Evolutionary conservation across 345 rosid species (phyloP), one percentile per base, ranked within the genome.

Genomic region (thale cress (Arabidopsis thaliana)): DNA sequence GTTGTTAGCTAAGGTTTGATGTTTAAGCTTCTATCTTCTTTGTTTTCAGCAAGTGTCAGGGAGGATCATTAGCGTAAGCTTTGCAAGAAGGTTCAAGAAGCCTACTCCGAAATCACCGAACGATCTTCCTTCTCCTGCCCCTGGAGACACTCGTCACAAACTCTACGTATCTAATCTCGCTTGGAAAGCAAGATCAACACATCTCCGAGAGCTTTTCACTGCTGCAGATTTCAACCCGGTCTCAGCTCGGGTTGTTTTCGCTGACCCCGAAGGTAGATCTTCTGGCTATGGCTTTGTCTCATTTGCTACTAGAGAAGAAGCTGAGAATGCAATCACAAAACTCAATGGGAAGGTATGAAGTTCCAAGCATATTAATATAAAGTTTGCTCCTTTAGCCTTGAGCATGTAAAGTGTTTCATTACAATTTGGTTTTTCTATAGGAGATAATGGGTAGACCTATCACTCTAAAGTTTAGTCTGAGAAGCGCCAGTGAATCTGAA

Each of bases 211-310:
- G 69, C 81, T 92, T 71, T 87, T 95, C 80, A 78, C 86, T 0
- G 84, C 80, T 49, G 85, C 81, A 44, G 78, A 83, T 67, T 85
- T 85, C 72, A 85, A 81, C 44, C 86, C 88, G 2, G 83, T 90
- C 37, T 86, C 97, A 14, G 78, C 88, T 38, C 83, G 88, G 50
- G 92, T 95, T 67, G 84, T 91, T 55, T 95, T 91, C 61, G 85
- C 85, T 6, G 78, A 77, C 64, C 81, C 89, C 68, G 44, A 80
- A 34, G 90, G 97, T 60, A 83, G 81, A 79, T 84, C 97, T 80
- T 85, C 91, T 1, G 97, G 97, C 3, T 92, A 90, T 65, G 97
- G 97, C 51, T 95, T 90, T 82, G 96, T 95, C 60, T 91, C 97
- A 0, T 91, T 91, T 79, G 79, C 85, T 76, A 84, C 96, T n/a